These are phyloP conservation scores for Tremella yokohamensis DNA, from an alignment of 768 basidiomycete genomes.

Conservation along the genomic window DNA sequence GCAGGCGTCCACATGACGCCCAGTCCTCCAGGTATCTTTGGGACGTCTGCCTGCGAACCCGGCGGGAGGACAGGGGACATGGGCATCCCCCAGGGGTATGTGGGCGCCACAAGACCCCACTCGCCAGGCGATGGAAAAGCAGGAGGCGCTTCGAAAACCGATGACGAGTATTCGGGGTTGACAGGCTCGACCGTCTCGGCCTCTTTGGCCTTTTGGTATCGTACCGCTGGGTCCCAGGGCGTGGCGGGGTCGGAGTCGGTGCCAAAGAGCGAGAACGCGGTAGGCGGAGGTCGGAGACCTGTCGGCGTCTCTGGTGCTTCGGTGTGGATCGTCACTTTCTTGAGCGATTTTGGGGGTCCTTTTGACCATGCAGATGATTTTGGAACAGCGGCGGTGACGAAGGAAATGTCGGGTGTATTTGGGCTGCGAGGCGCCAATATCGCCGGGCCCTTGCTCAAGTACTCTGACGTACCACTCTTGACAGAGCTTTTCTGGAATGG, in stretches of 20 bases:
- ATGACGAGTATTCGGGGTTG: constrained; percentile 1
- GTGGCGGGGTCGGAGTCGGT: constrained; percentile 47
- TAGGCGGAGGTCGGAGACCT: constrained; percentile 24
- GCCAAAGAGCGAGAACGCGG: constrained; percentile 30
- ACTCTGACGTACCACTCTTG: no score
- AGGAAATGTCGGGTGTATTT: no score
- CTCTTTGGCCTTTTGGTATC: constrained; percentile 1
- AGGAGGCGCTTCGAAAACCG: constrained; percentile 1
- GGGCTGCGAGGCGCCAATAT: no score
- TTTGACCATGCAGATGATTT: constrained; percentile 31
- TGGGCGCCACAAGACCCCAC: constrained; percentile 9
- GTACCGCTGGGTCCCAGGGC: constrained; percentile 35
- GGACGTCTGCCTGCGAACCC: neutral
- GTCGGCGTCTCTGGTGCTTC: constrained; percentile 8
- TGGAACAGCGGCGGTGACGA: no score
- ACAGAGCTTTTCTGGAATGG: no score
- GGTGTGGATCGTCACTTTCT: constrained; percentile 9
- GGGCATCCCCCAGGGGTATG: constrained; percentile 46
- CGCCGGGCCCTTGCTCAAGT: no score
- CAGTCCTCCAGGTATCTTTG: constrained; percentile 24
- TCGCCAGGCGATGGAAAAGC: neutral
- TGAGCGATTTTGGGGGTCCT: constrained; percentile 25
- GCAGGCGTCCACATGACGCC: constrained; percentile 45
- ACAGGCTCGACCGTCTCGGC: neutral
- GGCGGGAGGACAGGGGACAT: constrained; percentile 18